phyloP scores from a whole-genome alignment of 2,329 filamentous ascomycete species.

The Exophiala aquamarina region DNA sequence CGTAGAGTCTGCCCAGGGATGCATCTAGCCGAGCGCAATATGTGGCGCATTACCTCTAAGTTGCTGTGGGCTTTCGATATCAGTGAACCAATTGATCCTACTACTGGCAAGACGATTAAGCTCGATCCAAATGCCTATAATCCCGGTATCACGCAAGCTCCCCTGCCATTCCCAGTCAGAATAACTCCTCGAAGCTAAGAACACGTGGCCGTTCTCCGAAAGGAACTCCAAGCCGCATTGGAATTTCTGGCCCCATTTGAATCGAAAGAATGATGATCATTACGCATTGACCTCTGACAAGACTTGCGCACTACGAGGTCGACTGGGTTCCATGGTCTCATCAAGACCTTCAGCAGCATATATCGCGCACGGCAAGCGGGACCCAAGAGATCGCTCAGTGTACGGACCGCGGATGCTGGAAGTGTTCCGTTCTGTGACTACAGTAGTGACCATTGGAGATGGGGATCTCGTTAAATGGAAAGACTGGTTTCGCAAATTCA shows the following conservation, averaged over 20 bases:
- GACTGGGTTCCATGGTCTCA: no score
- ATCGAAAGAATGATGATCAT: background rate
- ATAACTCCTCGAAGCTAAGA: constrained; percentile 29
- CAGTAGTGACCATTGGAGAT: no score
- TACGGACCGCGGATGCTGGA: no score
- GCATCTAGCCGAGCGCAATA: constrained; percentile 29
- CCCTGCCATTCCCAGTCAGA: constrained; percentile 1
- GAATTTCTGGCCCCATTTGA: constrained; percentile 1
- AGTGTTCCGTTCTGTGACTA: no score
- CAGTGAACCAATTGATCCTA: background rate
- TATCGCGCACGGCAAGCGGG: no score
- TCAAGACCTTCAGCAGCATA: no score
- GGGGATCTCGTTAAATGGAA: no score
- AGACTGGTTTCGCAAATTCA: no score
- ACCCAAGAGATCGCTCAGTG: no score
- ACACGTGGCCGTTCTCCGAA: background rate
- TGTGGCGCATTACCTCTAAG: constrained; percentile 18
- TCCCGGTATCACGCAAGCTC: background rate
- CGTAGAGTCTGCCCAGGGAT: constrained; percentile 33
- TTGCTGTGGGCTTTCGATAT: constrained; percentile 27
- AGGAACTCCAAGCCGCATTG: background rate
- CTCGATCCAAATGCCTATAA: background rate
- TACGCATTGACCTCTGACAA: no score
- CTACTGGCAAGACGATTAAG: background rate
- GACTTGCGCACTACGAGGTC: no score